phyloP scores from a whole-genome alignment of 352 stramenopile genomes.

The Pythium volutum region DNA sequence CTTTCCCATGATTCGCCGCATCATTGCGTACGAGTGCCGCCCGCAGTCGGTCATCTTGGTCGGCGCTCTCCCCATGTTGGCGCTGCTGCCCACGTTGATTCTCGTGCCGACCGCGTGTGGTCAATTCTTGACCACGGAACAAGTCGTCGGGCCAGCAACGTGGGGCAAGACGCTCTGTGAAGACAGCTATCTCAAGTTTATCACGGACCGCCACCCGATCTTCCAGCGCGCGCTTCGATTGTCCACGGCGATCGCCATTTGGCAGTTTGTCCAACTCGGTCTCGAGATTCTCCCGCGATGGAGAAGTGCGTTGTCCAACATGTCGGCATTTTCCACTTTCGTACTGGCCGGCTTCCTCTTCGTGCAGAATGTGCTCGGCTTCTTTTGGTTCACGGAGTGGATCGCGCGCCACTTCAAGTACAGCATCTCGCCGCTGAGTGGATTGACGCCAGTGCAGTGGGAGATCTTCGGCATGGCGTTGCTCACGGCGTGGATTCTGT shows the following conservation, averaged over 20 bases:
- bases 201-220: conserved; percentile 77
- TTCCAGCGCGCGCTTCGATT: conserved; percentile 82
- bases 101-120: conserved; percentile 61
- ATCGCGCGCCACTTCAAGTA: conserved; percentile 64
- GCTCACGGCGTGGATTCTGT: conserved; percentile 75
- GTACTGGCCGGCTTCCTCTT: conserved; percentile 55
- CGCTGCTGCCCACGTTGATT: conserved; percentile 74
- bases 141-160: conserved; percentile 9
- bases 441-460: conserved; percentile 63
- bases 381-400: conserved; percentile 78
- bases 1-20: conserved; percentile 84
- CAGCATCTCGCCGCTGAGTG: conserved; percentile 65
- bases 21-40: conserved; percentile 72
- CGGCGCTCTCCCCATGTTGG: conserved; percentile 66
- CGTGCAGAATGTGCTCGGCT: conserved; percentile 54
- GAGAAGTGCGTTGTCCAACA: conserved; percentile 52
- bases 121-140: conserved; percentile 26
- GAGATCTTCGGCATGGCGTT: conserved; percentile 82
- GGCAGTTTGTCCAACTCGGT: conserved; percentile 84
- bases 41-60: conserved; percentile 80
- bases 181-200: conserved; percentile 81
- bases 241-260: conserved; percentile 76
- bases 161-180: conserved; percentile 66
- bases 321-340: conserved; percentile 53
- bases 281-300: conserved; percentile 77